Conservation (phyloP, 306 rosid genomes). For the Lupinus albus region DNA sequence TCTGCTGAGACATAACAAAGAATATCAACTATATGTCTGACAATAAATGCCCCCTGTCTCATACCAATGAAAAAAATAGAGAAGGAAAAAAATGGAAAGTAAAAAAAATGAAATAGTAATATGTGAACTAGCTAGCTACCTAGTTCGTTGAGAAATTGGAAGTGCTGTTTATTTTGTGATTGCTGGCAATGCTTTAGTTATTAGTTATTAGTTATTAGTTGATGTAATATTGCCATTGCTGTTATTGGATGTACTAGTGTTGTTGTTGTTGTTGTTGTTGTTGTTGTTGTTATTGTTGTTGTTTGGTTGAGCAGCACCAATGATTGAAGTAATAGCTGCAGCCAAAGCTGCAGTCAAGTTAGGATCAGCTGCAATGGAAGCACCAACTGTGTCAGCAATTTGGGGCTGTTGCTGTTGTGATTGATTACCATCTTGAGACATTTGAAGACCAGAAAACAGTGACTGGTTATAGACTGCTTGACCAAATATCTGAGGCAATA, state of each 20-base stretch:
- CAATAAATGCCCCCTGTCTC: conserved; percentile 30
- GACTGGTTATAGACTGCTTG: conserved; percentile 72
- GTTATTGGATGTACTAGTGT: neutral
- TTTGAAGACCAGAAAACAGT: conserved; percentile 78
- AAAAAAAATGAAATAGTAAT: neutral
- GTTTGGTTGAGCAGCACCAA: conserved; percentile 54
- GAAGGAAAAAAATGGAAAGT: neutral
- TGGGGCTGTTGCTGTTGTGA: conserved; percentile 28
- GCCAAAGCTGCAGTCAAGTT: conserved; percentile 73
- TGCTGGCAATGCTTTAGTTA: too few species aligned
- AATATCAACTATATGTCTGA: conserved; percentile 35
- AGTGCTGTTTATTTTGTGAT: conserved; percentile 30
- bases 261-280: conserved; percentile 31
- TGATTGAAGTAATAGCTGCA: conserved; percentile 72
- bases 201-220: conserved; percentile 46
- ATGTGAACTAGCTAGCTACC: conserved; percentile 26
- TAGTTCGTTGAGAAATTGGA: conserved; percentile 46
- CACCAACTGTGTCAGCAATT: conserved; percentile 52
- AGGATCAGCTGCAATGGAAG: conserved; percentile 77
- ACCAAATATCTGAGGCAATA: conserved; percentile 64
- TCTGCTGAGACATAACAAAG: conserved; percentile 36
- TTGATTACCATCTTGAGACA: conserved; percentile 59
- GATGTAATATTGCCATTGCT: conserved; percentile 40
- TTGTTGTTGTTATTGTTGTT: conserved; percentile 15
- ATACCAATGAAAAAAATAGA: conserved; percentile 6